Base-by-base conservation (phyloP, 495 filamentous ascomycete genomes). In the Cladorrhinum samala region DNA sequence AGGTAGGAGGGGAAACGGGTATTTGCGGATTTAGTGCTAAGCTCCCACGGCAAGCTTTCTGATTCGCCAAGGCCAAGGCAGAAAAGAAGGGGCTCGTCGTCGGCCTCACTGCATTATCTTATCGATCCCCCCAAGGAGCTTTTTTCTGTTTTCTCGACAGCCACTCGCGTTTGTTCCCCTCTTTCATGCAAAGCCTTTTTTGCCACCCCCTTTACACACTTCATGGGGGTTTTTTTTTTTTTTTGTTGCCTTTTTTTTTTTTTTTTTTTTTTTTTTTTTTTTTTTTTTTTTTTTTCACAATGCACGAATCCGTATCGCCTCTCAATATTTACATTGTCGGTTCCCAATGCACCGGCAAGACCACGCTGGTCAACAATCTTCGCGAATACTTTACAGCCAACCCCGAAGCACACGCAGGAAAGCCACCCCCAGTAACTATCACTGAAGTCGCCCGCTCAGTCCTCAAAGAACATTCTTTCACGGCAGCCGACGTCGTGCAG, bases 301-400 rank as follows among this genome's bases (percentile, higher is more conserved):
- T n/a, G n/a, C n/a, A n/a, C n/a, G n/a, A n/a, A n/a, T n/a, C n/a
- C n/a, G n/a, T n/a, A n/a, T n/a, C n/a, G n/a, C n/a, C n/a, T n/a
- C n/a, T 44, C 38, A 65, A 66, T 49, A 74, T 78, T 56, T 79
- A 77, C 61, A 69, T 79, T 50, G 64, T 77, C 23, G 76, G 77
- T 13, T 68, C 77, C 25, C 76, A 74, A 50, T 71, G 68, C 49
- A 78, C 75, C 2, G 77, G 77, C 50, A 79, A 78, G 55, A 77
- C 77, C 1, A 78, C 77, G 7, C 67, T 78, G 18, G 67, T 72
- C 41, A 58, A 67, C 40, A 69, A 68, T 0, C 60, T 79, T 8
- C 56, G 59, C 21, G 38, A 37, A 3, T 55, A 67, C 51, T 72
- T 75, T 33, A 27, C 49, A 33, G 16, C 49, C 33, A 23, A 52